phyloP scores from a whole-genome alignment of 2,329 filamentous ascomycete species.

The Plenodomus biglobosus region DNA sequence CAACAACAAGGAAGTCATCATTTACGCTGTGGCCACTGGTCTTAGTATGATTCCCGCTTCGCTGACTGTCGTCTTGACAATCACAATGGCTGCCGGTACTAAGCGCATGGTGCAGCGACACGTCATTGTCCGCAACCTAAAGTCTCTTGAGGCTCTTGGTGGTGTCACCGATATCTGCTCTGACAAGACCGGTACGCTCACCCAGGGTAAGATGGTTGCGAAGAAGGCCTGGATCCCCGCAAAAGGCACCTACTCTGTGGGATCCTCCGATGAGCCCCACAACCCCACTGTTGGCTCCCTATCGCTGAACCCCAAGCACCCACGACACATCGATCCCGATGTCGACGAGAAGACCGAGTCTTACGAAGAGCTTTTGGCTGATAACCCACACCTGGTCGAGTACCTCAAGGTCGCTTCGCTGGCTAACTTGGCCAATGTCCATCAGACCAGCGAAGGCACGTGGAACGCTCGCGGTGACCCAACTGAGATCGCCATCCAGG shows the following conservation, averaged over 20 bases:
- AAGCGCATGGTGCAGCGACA: conserved; percentile 41
- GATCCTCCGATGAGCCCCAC: conserved; percentile 30
- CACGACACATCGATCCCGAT: conserved; percentile 34
- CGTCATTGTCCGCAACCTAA: conserved; percentile 42
- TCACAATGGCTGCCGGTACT: conserved; percentile 44
- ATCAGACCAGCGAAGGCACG: conserved; percentile 44
- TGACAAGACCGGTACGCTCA: conserved; percentile 39
- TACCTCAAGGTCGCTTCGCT: conserved; percentile 41
- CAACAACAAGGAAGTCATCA: conserved; percentile 42
- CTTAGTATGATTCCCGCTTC: conserved; percentile 43
- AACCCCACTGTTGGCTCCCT: conserved; percentile 38
- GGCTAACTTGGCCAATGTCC: conserved; percentile 56
- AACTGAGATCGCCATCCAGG: conserved; percentile 73
- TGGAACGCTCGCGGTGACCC: conserved; percentile 42
- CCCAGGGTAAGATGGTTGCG: conserved; percentile 41
- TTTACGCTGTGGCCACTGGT: conserved; percentile 43
- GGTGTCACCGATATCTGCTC: conserved; percentile 42
- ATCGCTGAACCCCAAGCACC: conserved; percentile 30
- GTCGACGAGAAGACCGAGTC: conserved; percentile 25
- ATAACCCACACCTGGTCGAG: conserved; percentile 34
- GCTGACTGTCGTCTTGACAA: conserved; percentile 41
- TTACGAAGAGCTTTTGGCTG: conserved; percentile 27
- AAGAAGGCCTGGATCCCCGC: conserved; percentile 41
- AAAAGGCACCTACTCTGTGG: conserved; percentile 38
- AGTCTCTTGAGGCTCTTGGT: conserved; percentile 41